Percentiles rank a stretch among this genome's conserved stretches.
phyloP scores from a whole-genome alignment of 2,329 filamentous ascomycete genomes.

The Xylariaceae sp. region DNA sequence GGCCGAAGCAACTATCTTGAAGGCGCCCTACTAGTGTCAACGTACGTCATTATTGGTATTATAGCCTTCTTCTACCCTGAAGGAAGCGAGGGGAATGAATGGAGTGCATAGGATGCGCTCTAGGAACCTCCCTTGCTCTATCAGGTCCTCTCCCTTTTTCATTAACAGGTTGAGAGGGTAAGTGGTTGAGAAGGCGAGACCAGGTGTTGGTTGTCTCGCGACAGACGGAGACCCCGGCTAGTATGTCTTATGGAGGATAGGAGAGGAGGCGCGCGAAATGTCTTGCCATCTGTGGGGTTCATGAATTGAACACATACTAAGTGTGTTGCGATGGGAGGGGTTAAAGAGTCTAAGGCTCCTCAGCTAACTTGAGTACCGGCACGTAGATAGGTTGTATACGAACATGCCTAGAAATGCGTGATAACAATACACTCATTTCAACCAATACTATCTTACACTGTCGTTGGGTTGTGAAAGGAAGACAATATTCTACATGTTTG shows the following conservation, averaged over 20 bases:
- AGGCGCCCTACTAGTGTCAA: conserved; percentile 70
- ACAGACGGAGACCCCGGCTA: too few species aligned
- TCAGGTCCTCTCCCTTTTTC: neutral
- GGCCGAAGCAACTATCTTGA: conserved; percentile 88
- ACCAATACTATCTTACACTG: too few species aligned
- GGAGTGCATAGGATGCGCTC: conserved; percentile 33
- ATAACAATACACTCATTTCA: conserved; percentile 14
- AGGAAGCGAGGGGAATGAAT: conserved; percentile 51
- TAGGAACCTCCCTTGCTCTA: neutral
- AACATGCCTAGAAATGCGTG: neutral
- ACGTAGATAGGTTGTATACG: conserved; percentile 5
- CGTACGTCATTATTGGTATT: conserved; percentile 71
- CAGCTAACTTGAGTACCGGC: conserved; percentile 26
- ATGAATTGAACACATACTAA: neutral
- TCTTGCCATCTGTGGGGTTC: neutral
- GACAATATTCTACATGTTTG: too few species aligned
- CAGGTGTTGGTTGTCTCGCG: too few species aligned
- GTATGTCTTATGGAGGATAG: neutral
- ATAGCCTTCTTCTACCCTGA: conserved; percentile 71
- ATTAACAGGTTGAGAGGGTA: neutral
- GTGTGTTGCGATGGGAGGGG: neutral
- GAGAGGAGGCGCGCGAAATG: too few species aligned
- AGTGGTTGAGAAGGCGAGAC: too few species aligned
- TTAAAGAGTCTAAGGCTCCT: conserved; percentile 1
- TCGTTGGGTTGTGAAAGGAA: too few species aligned